Conservation (phyloP, 1,284 basidiomycete genomes). For the Tetrapyrgos nigripes region DNA sequence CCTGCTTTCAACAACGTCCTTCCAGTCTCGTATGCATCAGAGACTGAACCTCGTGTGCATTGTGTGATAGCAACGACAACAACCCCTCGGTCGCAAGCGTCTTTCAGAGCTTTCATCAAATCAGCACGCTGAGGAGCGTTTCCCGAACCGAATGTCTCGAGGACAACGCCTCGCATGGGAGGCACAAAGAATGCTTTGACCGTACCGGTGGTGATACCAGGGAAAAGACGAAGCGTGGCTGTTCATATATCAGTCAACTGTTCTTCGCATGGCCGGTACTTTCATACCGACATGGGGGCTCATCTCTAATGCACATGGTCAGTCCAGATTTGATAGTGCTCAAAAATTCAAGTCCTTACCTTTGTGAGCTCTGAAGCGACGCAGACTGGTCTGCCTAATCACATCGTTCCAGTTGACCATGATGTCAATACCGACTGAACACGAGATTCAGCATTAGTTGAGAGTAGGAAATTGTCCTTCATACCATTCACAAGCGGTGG, state of each 20-base stretch:
- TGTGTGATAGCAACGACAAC: conserved; percentile 93
- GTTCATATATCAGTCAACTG: conserved; percentile 5
- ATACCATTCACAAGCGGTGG: conserved; percentile 82
- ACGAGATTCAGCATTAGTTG: not conserved
- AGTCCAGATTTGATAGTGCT: conserved; percentile 13
- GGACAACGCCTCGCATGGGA: conserved; percentile 79
- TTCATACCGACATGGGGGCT: conserved; percentile 76
- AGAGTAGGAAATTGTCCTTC: conserved; percentile 17
- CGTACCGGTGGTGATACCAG: conserved; percentile 80
- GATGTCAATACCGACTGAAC: conserved; percentile 86
- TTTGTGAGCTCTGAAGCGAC: conserved; percentile 85
- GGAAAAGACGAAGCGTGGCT: conserved; percentile 86
- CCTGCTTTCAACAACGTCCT: conserved; percentile 75
- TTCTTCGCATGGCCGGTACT: not conserved
- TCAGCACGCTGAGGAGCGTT: conserved; percentile 81
- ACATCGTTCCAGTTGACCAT: conserved; percentile 88
- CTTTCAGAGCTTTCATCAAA: conserved; percentile 71
- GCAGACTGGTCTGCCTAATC: conserved; percentile 76
- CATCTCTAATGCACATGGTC: no score
- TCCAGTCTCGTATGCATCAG: conserved; percentile 84
- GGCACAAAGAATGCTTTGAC: conserved; percentile 77
- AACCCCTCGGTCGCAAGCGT: conserved; percentile 84
- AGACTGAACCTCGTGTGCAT: conserved; percentile 84
- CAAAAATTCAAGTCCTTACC: conserved; percentile 38
- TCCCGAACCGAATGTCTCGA: conserved; percentile 91